Evolutionary conservation across 2,329 filamentous ascomycete genomes (phyloP).

Genomic region (Aspergillus sp.): DNA sequence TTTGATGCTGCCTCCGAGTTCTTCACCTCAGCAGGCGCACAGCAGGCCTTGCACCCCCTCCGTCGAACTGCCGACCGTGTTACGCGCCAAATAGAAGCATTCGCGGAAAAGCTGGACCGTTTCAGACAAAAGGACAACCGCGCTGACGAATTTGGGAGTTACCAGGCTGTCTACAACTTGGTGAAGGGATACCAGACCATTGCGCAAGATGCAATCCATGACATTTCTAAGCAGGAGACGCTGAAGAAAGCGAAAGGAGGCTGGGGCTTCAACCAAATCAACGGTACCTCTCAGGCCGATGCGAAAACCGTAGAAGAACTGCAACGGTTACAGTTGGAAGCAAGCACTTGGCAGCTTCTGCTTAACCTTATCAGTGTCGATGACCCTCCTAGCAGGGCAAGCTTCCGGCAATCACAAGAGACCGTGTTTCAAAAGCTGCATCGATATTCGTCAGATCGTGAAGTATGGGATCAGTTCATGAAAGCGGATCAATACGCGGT

Average conservation of each 20-base stretch:
- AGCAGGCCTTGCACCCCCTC: constrained; percentile 58
- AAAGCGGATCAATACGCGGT: constrained; percentile 69
- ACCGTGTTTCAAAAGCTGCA: constrained; percentile 46
- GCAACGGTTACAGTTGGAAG: constrained; percentile 74
- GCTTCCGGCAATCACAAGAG: constrained; percentile 41
- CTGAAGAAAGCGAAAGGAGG: constrained; percentile 39
- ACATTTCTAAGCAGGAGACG: constrained; percentile 40
- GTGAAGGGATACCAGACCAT: constrained; percentile 63
- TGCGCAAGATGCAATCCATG: constrained; percentile 52
- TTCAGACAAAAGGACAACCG: constrained; percentile 59
- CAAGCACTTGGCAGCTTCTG: constrained; percentile 87
- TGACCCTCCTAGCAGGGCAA: constrained; percentile 51
- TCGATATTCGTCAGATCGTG: constrained; percentile 59
- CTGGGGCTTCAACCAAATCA: constrained; percentile 26
- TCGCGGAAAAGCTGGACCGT: constrained; percentile 78
- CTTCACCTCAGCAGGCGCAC: constrained; percentile 49
- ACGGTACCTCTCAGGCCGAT: constrained; percentile 19
- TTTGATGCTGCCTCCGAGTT: constrained; percentile 31
- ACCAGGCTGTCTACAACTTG: constrained; percentile 67
- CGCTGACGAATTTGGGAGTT: constrained; percentile 53
- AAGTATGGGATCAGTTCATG: constrained; percentile 74
- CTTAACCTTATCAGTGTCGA: constrained; percentile 71
- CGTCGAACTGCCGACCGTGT: constrained; percentile 67
- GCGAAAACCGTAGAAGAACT: constrained; percentile 33
- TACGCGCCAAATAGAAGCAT: constrained; percentile 80